Percentiles rank a stretch among this genome's conserved stretches.
phyloP scores from a whole-genome alignment of 139 green algal genomes.

The Tetradesmus obliquus region DNA sequence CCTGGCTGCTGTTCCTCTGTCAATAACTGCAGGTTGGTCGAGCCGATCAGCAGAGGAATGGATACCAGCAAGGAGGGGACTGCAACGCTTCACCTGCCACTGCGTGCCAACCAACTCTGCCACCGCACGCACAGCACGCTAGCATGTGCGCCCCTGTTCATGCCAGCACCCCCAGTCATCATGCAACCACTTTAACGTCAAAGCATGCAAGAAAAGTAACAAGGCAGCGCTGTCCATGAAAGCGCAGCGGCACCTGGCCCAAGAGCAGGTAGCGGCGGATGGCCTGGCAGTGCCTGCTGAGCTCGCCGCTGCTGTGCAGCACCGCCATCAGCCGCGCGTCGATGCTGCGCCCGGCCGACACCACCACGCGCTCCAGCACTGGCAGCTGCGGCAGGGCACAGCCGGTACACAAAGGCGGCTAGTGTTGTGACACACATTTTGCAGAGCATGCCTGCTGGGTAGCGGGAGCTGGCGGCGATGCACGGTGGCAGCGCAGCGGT shows the following conservation, averaged over 20 bases:
- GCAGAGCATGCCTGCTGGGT: not conserved
- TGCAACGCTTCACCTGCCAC: too few species aligned
- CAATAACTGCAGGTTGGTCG: too few species aligned
- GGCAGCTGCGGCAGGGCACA: conserved; percentile 48
- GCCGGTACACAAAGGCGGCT: not conserved
- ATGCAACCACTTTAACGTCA: not conserved
- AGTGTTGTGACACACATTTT: not conserved
- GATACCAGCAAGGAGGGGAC: too few species aligned
- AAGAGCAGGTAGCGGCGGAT: conserved; percentile 93
- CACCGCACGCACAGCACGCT: too few species aligned
- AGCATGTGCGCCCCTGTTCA: too few species aligned
- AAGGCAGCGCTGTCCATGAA: too few species aligned
- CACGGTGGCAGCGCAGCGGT: too few species aligned
- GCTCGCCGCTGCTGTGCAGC: conserved; percentile 74
- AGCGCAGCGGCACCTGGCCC: conserved; percentile 69
- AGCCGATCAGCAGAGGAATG: too few species aligned
- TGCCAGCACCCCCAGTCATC: not conserved
- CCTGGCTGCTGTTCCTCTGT: too few species aligned
- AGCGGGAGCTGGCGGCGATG: too few species aligned
- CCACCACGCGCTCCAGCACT: conserved; percentile 78
- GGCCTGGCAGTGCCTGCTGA: conserved; percentile 84
- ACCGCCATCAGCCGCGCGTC: conserved; percentile 82
- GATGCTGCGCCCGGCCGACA: conserved; percentile 61
- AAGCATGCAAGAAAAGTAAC: too few species aligned
- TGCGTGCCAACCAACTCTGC: too few species aligned